Conservation (phyloP, 768 basidiomycete species). For the Suillus ampliporus region DNA sequence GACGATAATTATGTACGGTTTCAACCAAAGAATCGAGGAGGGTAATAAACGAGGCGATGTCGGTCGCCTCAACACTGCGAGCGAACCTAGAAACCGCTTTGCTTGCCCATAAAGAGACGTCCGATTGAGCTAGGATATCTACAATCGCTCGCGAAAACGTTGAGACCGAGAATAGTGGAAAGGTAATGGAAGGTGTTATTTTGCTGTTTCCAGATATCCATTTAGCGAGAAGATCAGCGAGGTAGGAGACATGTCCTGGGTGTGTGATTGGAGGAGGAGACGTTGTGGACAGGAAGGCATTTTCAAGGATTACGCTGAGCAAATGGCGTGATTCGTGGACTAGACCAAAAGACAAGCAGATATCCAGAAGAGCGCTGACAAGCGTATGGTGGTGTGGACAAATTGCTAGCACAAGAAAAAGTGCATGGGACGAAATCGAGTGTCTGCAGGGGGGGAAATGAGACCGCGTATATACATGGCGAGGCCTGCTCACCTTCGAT, state of each 20-base stretch:
- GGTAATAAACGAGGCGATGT: conserved; percentile 40
- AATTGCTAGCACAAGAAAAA: conserved; percentile 50
- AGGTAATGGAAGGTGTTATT: conserved; percentile 2
- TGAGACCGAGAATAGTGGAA: conserved; percentile 32
- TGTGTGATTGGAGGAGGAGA: conserved; percentile 44
- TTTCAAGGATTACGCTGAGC: conserved; percentile 46
- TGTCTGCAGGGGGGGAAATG: conserved; percentile 39
- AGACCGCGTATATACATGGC: conserved; percentile 4
- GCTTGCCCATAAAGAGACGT: conserved; percentile 47
- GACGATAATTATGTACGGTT: background rate
- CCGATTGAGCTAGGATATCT: conserved; percentile 23
- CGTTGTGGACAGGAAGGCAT: conserved; percentile 40
- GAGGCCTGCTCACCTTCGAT: conserved; percentile 50
- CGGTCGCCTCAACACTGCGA: conserved; percentile 33
- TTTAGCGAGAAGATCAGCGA: conserved; percentile 47
- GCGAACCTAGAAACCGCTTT: conserved; percentile 46
- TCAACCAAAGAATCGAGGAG: conserved; percentile 37
- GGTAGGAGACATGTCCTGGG: conserved; percentile 51
- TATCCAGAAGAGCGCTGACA: conserved; percentile 53
- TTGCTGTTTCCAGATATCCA: conserved; percentile 39
- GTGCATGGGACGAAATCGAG: conserved; percentile 57
- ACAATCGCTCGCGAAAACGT: conserved; percentile 30
- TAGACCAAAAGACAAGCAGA: conserved; percentile 51
- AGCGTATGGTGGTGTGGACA: conserved; percentile 57
- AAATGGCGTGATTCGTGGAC: conserved; percentile 48